Base-by-base conservation (phyloP, 2,329 filamentous ascomycete genomes). In the Aspergillus udagawae region DNA sequence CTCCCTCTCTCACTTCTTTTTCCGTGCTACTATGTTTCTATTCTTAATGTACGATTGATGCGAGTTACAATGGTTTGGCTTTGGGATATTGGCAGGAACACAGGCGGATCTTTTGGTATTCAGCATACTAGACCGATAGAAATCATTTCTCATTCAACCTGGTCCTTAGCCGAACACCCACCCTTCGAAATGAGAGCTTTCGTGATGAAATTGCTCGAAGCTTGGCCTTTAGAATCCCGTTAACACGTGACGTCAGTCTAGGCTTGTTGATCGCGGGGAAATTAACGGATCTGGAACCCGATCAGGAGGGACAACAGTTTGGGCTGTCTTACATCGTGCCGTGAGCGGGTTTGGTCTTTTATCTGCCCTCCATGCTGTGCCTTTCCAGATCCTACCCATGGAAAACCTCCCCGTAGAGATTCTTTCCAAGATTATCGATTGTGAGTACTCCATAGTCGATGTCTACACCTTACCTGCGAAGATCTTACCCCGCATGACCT, bases 381-480 rank as follows among this genome's bases (percentile, higher is more conserved):
- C 53, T 54, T 58, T 51, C 52, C 54, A 57, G 52, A 56, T 49
- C 45, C 61, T 54, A 63, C 63, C 56, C 65, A 79, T 85, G 70
- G 79, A 84, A 63, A 78, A 77, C 65, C 81, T 89, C 61, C 86
- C 86, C 42, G 79, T 83, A 71, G 86, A 89, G 76, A 82, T 88
- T 60, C 69, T 88, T 56, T 77, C 86, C 60, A 82, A 87, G 66
- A 83, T 89, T 62, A 74, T 87, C 59, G 79, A 80, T 63, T 84
- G 85, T 88, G 77, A 77, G 84, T 56, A 53, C 25, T 25, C 25
- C 25, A 4, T 25, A 25, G 55, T 60, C 50, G 51, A 45, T 44
- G 10, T 50, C 44, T 63, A 21, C 28, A 6, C 23, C 32, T 17
- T 41, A 49, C 17, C 44, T 44, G 35, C 27, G 51, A 50, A 47